Conservation (phyloP, 257 asterid genomes). For the Lycium barbarum region DNA sequence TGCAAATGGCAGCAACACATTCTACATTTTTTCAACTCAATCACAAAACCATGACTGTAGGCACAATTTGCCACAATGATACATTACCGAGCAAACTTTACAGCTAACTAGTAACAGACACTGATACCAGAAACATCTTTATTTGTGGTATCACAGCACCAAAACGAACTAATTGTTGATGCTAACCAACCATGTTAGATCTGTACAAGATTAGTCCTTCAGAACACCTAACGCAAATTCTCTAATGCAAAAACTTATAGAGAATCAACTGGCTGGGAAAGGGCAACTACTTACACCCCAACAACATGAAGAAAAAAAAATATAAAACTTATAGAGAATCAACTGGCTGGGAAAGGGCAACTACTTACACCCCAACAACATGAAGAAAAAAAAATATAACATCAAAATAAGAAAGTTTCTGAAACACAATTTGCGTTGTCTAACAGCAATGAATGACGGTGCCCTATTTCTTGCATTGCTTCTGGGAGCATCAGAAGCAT, state of each 20-base stretch:
- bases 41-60: not conserved
- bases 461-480: not conserved
- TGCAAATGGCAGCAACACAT: not conserved
- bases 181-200: not conserved
- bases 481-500: not conserved
- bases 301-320: not conserved
- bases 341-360: slow-evolving; percentile 21
- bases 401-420: too few relatives aligned
- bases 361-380: not conserved
- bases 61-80: too few relatives aligned
- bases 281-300: not conserved
- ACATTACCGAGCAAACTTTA: not conserved
- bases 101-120: not conserved
- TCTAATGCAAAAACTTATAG: slow-evolving; percentile 35
- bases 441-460: not conserved
- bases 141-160: not conserved
- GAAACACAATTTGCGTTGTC: too few relatives aligned
- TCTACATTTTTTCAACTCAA: not conserved
- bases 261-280: slow-evolving; percentile 35
- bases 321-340: slow-evolving; percentile 38
- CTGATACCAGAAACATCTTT: not conserved
- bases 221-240: slow-evolving; percentile 25
- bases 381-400: not conserved
- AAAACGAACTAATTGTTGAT: not conserved
- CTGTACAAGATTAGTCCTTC: not conserved